Evolutionary conservation across 495 filamentous ascomycete genomes (phyloP).

Genomic region (Choiromyces venosus): DNA sequence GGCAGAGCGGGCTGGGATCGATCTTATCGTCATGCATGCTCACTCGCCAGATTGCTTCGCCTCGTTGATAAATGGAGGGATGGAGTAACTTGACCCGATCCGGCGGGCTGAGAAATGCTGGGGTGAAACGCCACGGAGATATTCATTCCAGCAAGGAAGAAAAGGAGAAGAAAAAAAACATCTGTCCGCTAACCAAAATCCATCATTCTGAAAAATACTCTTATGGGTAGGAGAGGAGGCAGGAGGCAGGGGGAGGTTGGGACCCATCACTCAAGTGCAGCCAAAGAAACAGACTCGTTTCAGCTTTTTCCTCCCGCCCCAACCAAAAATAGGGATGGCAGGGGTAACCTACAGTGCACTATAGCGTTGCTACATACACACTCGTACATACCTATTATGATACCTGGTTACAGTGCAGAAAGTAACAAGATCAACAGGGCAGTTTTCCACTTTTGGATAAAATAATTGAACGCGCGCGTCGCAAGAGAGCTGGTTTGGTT

Average conservation of each 20-base stretch:
- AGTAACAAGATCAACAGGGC: not conserved
- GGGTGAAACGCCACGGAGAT: too few species aligned
- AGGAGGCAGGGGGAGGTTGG: not conserved
- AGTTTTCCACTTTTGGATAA: not conserved
- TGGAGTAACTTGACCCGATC: too few species aligned
- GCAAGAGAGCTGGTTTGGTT: not conserved
- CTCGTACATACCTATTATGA: too few species aligned
- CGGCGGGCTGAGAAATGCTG: too few species aligned
- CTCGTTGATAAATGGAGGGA: too few species aligned
- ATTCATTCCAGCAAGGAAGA: too few species aligned
- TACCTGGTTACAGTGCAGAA: too few species aligned
- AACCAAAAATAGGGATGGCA: not conserved
- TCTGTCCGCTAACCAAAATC: too few species aligned
- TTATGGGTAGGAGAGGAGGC: not conserved
- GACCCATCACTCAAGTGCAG: not conserved
- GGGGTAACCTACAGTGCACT: not conserved
- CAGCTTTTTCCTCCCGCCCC: not conserved
- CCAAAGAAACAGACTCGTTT: not conserved
- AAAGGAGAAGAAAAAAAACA: not conserved
- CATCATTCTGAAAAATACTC: not conserved
- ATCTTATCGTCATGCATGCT: not conserved
- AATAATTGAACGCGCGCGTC: not conserved
- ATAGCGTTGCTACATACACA: not conserved
- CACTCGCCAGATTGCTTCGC: not conserved
- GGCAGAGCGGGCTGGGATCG: not conserved